phyloP scores from a whole-genome alignment of 2,329 filamentous ascomycete genomes.

The Stachybotrys chartarum region DNA sequence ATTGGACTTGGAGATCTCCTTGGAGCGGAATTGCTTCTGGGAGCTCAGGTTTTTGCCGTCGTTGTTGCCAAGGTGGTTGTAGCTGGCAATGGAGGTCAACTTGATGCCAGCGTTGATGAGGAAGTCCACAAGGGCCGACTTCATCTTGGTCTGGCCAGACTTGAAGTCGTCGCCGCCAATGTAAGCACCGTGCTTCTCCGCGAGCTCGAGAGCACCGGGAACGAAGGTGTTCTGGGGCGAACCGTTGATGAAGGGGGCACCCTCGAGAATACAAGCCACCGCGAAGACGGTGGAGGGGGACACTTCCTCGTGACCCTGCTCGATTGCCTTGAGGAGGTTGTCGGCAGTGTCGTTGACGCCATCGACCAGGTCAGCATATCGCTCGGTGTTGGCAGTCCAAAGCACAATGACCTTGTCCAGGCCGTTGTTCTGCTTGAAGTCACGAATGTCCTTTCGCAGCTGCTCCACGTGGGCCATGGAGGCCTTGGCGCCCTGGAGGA shows the following conservation, averaged over 20 bases:
- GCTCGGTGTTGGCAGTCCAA: constrained; percentile 99
- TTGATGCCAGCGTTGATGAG: constrained; percentile 98
- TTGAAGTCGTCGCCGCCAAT: constrained; percentile 99
- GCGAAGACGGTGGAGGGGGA: constrained; percentile 94
- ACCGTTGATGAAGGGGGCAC: constrained; percentile 93
- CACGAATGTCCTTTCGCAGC: constrained; percentile 85
- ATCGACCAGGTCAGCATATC: constrained; percentile 78
- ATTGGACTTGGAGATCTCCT: constrained; percentile 99
- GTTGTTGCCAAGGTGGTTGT: constrained; percentile 99
- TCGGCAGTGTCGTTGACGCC: constrained; percentile 96
- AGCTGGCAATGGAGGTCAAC: constrained; percentile 95
- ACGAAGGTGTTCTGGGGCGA: constrained; percentile 99
- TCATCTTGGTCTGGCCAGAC: constrained; percentile 99
- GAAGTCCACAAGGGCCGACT: constrained; percentile 97
- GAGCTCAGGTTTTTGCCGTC: constrained; percentile 98
- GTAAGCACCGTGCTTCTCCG: constrained; percentile 79
- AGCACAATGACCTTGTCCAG: constrained; percentile 96
- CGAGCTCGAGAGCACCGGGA: constrained; percentile 82
- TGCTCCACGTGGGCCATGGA: constrained; percentile 84
- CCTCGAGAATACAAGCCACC: constrained; percentile 86
- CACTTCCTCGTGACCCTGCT: constrained; percentile 82
- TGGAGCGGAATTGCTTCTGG: constrained; percentile 97
- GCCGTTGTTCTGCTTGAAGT: constrained; percentile 79
- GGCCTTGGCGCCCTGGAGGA: constrained; percentile 77
- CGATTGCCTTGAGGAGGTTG: constrained; percentile 83